These are phyloP conservation scores for Lyophyllum semitale DNA, from an alignment of 768 basidiomycete genomes.

Conservation along the genomic window DNA sequence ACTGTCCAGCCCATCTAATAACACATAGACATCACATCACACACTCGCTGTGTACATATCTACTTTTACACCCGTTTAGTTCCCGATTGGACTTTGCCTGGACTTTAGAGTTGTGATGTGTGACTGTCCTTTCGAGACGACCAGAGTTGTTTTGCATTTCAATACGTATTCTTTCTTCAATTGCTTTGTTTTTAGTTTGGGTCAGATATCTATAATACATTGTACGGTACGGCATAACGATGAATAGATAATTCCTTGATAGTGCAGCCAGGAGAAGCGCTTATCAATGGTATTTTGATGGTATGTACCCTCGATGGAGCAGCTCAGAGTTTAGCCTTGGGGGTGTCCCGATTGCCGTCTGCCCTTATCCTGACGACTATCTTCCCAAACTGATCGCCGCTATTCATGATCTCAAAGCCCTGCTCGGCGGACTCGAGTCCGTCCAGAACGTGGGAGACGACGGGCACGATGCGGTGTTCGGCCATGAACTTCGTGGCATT, in stretches of 20 bases:
- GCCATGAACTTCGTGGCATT: conserved; percentile 72
- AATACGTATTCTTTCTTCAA: not conserved
- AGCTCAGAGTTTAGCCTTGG: conserved; percentile 9
- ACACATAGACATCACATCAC: not conserved
- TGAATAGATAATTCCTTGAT: too few species aligned
- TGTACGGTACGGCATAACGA: too few species aligned
- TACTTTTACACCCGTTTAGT: not conserved
- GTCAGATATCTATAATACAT: too few species aligned
- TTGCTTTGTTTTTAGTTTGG: not conserved
- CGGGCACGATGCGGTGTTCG: conserved; percentile 66
- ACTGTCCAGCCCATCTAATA: not conserved
- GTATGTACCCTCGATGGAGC: not conserved
- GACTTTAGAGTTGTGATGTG: not conserved
- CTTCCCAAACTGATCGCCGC: conserved; percentile 77
- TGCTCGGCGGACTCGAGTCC: conserved; percentile 64
- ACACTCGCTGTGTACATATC: not conserved
- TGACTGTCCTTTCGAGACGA: not conserved
- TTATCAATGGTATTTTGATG: too few species aligned
- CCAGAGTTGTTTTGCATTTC: not conserved
- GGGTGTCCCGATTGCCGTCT: not conserved
- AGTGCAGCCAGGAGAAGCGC: too few species aligned
- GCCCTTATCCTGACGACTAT: conserved; percentile 56
- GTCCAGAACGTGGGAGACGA: conserved; percentile 69
- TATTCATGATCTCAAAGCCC: conserved; percentile 69
- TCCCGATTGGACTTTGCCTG: not conserved